Evolutionary conservation across 805 yeast genomes (phyloP).

Genomic region (Ogataea sp.): DNA sequence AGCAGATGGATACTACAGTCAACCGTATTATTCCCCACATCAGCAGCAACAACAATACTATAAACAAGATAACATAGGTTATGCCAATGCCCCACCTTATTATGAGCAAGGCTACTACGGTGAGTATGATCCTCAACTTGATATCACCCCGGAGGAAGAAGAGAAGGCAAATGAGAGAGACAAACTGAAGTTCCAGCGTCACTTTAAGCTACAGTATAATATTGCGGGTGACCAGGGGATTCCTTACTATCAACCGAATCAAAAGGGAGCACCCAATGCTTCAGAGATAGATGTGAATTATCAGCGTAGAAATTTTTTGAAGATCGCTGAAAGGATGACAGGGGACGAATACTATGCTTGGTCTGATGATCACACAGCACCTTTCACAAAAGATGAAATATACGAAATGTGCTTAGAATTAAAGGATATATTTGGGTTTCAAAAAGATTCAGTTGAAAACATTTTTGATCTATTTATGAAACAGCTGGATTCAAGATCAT

Average conservation of each 20-base stretch:
- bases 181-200: not conserved
- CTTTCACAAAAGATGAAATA: constrained; percentile 64
- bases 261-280: not conserved
- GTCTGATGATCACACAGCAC: constrained; percentile 57
- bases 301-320: not conserved
- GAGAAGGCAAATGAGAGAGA: not conserved
- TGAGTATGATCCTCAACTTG: not conserved
- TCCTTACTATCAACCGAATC: not conserved
- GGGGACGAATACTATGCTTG: constrained; percentile 46
- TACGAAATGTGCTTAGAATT: constrained; percentile 49
- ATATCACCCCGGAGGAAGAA: not conserved
- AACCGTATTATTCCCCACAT: too few relatives aligned
- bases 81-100: too few relatives aligned
- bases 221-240: not conserved
- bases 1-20: not conserved
- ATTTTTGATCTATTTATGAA: constrained; percentile 76
- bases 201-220: not conserved
- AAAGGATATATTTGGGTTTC: constrained; percentile 73
- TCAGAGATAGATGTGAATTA: not conserved
- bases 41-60: not conserved
- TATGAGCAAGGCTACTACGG: not conserved
- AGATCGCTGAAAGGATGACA: constrained; percentile 4
- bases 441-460: constrained; percentile 65
- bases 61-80: too few relatives aligned
- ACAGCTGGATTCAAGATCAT: constrained; percentile 79